Percentiles rank a stretch among this genome's conserved stretches.
phyloP scores from a whole-genome alignment of 768 basidiomycete genomes.

The Russula abietina region DNA sequence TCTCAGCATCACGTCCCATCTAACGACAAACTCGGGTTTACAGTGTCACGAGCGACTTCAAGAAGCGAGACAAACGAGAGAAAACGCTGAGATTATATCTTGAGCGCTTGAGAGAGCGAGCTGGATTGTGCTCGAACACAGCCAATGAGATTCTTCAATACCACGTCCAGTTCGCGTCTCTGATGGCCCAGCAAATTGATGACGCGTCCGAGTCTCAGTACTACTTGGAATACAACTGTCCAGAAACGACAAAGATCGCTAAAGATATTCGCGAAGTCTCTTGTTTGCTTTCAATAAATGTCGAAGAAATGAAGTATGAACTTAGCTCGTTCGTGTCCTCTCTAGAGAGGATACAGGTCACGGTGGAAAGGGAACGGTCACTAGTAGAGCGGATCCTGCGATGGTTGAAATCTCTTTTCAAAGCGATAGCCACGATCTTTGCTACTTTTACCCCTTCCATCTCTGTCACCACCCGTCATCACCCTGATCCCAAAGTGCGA shows the following conservation, averaged over 20 bases:
- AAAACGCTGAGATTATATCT: background rate
- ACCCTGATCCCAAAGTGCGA: too few species aligned
- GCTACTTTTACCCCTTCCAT: background rate
- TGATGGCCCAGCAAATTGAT: conserved; percentile 14
- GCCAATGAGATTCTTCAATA: conserved; percentile 12
- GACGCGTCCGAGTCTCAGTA: conserved; percentile 9
- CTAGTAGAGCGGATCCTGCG: background rate
- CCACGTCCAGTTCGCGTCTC: conserved; percentile 10
- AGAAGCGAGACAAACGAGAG: conserved; percentile 9
- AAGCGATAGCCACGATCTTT: conserved; percentile 7
- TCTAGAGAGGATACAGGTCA: conserved; percentile 5
- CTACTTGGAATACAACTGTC: conserved; percentile 9
- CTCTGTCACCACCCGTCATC: background rate
- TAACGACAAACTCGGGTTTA: too few species aligned
- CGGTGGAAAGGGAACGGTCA: background rate
- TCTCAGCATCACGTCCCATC: too few species aligned
- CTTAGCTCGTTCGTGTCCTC: conserved; percentile 5
- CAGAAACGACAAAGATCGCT: conserved; percentile 14
- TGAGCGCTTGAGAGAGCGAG: background rate
- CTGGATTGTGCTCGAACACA: conserved; percentile 5
- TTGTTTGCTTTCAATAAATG: conserved; percentile 1
- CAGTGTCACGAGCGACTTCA: too few species aligned
- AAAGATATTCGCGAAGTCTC: conserved; percentile 5
- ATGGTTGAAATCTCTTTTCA: conserved; percentile 13
- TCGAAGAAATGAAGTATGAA: background rate